A percentile compares a stretch with the other conserved stretches of the same genome.
Evolutionary conservation across 2,329 filamentous ascomycete genomes (phyloP).

Genomic region (Alternaria longipes): DNA sequence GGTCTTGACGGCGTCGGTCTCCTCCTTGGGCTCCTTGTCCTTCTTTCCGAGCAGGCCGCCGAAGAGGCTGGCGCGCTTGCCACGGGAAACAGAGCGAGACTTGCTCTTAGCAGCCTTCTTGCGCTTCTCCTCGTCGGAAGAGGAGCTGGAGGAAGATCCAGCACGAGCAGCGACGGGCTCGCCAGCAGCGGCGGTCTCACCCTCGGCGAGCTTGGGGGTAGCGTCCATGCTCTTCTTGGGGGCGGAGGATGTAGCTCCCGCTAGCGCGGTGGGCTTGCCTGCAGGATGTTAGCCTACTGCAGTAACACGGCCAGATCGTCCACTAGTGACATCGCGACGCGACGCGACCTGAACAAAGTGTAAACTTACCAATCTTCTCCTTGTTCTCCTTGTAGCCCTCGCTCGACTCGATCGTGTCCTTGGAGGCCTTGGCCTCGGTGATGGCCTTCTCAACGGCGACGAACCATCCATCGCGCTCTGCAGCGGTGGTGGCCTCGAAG

Average conservation of each 20-base stretch:
- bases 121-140: constrained; percentile 59
- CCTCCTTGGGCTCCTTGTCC: constrained; percentile 61
- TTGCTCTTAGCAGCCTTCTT: constrained; percentile 61
- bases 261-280: constrained; percentile 54
- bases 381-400: constrained; percentile 90
- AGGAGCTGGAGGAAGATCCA: constrained; percentile 52
- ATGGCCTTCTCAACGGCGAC: constrained; percentile 68
- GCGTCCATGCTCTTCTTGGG: constrained; percentile 61
- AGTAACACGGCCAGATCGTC: constrained; percentile 44
- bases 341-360: constrained; percentile 19
- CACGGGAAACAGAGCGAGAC: constrained; percentile 67
- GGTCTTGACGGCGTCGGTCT: constrained; percentile 48
- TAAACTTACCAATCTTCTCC: constrained; percentile 71
- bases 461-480: constrained; percentile 94
- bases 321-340: constrained; percentile 33
- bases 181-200: constrained; percentile 38
- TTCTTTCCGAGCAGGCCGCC: constrained; percentile 69
- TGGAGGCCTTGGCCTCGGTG: constrained; percentile 80
- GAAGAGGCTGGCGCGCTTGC: constrained; percentile 67
- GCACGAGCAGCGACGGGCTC: constrained; percentile 40
- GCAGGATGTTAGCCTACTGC: constrained; percentile 48
- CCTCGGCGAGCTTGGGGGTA: constrained; percentile 50
- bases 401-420: constrained; percentile 75
- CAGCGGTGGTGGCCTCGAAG: constrained; percentile 78
- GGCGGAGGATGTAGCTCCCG: constrained; percentile 50